Conservation (phyloP, 352 stramenopile genomes). For the Globisporangium apiculatum region DNA sequence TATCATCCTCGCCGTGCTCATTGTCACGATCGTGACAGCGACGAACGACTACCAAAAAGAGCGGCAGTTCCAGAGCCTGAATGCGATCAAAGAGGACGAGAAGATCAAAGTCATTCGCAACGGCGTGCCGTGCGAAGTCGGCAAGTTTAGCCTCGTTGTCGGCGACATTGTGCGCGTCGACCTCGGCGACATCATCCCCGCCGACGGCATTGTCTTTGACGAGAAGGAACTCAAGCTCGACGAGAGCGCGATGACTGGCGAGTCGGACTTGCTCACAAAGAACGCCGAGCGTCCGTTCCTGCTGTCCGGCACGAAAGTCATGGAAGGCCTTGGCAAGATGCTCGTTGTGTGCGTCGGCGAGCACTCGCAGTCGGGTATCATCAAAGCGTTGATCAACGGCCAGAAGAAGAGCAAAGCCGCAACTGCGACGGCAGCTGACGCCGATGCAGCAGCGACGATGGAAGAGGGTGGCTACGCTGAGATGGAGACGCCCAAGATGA, state of each 20-base stretch:
- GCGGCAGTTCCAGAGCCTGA: conserved; percentile 80
- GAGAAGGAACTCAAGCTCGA: conserved; percentile 30
- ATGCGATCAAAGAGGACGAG: conserved; percentile 66
- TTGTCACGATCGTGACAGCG: conserved; percentile 85
- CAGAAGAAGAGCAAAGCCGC: conserved; percentile 64
- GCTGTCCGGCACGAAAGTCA: conserved; percentile 89
- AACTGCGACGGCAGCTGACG: conserved; percentile 11
- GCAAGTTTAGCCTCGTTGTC: conserved; percentile 27
- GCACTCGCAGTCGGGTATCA: conserved; percentile 88
- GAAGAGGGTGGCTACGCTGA: conserved; percentile 36
- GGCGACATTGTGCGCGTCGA: conserved; percentile 34
- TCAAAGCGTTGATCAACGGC: conserved; percentile 71
- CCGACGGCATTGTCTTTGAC: conserved; percentile 32
- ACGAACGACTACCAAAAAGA: conserved; percentile 91
- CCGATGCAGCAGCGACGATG: conserved; percentile 5
- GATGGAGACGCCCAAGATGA: conserved; percentile 44
- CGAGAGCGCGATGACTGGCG: conserved; percentile 35
- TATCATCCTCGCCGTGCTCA: conserved; percentile 85
- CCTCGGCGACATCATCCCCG: conserved; percentile 30
- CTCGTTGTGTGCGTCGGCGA: conserved; percentile 90
- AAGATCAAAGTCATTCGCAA: conserved; percentile 36
- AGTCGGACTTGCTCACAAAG: conserved; percentile 65
- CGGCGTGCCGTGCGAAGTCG: conserved; percentile 16
- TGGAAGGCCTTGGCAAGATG: conserved; percentile 87
- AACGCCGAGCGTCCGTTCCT: conserved; percentile 76